These are phyloP conservation scores for Silene uniflora DNA, from an alignment of 148 eudicot species.

Conservation along the genomic window DNA sequence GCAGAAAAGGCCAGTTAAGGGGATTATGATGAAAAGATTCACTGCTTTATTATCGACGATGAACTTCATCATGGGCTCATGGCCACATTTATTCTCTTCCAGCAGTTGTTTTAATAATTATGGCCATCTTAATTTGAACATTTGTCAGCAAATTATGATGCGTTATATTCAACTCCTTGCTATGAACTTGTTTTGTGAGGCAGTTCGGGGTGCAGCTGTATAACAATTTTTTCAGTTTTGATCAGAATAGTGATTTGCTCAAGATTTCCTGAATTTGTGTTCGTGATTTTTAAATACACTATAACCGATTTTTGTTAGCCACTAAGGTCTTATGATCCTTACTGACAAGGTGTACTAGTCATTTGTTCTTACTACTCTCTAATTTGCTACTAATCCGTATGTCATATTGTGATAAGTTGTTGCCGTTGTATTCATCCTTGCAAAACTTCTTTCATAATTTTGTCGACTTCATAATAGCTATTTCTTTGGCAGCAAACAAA, in stretches of 20 bases:
- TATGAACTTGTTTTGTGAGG: background rate
- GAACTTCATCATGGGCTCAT: slow-evolving; percentile 1
- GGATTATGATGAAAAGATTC: background rate
- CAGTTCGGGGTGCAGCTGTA: background rate
- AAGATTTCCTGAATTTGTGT: background rate
- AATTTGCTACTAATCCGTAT: background rate
- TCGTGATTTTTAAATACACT: background rate
- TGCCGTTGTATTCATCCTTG: background rate
- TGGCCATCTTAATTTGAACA: background rate
- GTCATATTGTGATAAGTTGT: background rate
- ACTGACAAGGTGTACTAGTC: background rate
- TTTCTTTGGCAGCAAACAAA: slow-evolving; percentile 80
- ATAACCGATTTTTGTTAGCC: background rate
- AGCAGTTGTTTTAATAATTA: background rate
- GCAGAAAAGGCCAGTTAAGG: background rate
- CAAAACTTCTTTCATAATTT: background rate
- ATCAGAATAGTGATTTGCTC: background rate
- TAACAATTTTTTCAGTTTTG: background rate
- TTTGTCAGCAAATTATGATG: background rate
- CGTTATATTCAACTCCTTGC: background rate
- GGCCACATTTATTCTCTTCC: background rate
- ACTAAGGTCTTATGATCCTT: background rate
- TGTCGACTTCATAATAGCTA: background rate
- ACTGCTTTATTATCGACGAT: background rate
- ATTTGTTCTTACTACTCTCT: background rate